phyloP scores from a whole-genome alignment of 2,329 filamentous ascomycete species.

The Escovopsis sp. region DNA sequence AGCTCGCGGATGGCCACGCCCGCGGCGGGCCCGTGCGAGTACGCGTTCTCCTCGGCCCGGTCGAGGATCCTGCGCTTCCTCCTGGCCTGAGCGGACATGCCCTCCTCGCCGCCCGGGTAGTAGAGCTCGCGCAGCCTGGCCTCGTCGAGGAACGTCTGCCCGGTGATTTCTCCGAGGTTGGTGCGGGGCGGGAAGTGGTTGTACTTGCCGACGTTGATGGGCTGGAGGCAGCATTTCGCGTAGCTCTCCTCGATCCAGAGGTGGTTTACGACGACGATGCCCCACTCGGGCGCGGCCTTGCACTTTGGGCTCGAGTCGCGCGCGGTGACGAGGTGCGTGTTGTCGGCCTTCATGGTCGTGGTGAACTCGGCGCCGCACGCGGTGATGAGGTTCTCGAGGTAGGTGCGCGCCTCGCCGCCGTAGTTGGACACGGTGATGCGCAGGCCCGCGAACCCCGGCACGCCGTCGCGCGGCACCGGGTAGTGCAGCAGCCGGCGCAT shows the following conservation, averaged over 20 bases:
- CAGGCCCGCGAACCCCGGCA: conserved; percentile 63
- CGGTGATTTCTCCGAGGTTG: conserved; percentile 85
- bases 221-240: conserved; percentile 66
- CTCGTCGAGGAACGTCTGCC: conserved; percentile 69
- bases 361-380: conserved; percentile 81
- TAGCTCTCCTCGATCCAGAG: conserved; percentile 97
- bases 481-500: conserved; percentile 77
- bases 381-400: conserved; percentile 79
- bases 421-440: conserved; percentile 92
- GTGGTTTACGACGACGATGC: conserved; percentile 79
- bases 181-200: conserved; percentile 77
- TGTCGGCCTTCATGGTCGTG: conserved; percentile 87
- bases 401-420: conserved; percentile 81
- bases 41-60: conserved; percentile 35
- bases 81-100: conserved; percentile 27
- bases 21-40: conserved; percentile 30
- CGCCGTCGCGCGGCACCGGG: conserved; percentile 60
- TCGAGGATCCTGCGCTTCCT: conserved; percentile 36
- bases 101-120: conserved; percentile 45
- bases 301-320: conserved; percentile 86
- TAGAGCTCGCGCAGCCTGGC: conserved; percentile 48
- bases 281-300: conserved; percentile 83
- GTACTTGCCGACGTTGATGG: conserved; percentile 60
- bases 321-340: conserved; percentile 89
- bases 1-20: conserved; percentile 30